Evolutionary conservation across 176 grass and related monocot genomes (phyloP), one percentile per base, ranked within the genome.

Genomic region (Carex cristatella): DNA sequence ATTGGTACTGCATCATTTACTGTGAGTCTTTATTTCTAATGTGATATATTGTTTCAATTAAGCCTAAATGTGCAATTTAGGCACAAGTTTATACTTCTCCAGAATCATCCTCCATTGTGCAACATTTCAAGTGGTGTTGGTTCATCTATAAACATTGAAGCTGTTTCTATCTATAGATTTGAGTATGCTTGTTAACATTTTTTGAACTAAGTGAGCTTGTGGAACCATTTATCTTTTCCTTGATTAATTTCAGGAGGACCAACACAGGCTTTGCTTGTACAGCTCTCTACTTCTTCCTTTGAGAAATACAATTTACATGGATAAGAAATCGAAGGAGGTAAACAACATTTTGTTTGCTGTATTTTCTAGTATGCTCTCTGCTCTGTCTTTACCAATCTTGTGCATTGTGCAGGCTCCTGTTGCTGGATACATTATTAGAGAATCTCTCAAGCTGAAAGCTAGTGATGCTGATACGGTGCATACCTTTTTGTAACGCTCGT

Each of bases 261-360:
- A 92, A 16, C 67, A 84, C 81, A 90, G 95, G 85, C 95, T 94
- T 82, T 98, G 82, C 80, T 74, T 93, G 46, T 98, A 98, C 80
- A 89, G 86, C 57, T 84, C 89, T 65, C 81, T 98, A 57, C 91
- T 98, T 78, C 68, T 83, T 84, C 91, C 95, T 51, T 33, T 95
- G 37, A 87, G 89, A 88, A 89, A 61, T 86, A 90, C 65, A 46
- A 73, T 85, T 66, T 90, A 98, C 87, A 31, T 90, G 79, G 95
- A 95, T 86, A 98, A 90, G 87, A 98, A 85, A 85, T 92, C 71
- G 11, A 98, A 95, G 86, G 85, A 88, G 93, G 95, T 98, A 89
- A 79, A 4, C 60, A 35, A 84, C 58, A 42, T 49, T 18, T 1
- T 85, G 71, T 79, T 84, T 81, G 27, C 69, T 81, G 66, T 40